Evolutionary conservation across 2,329 filamentous ascomycete genomes (phyloP).

Genomic region (Verticillium tricorpus): DNA sequence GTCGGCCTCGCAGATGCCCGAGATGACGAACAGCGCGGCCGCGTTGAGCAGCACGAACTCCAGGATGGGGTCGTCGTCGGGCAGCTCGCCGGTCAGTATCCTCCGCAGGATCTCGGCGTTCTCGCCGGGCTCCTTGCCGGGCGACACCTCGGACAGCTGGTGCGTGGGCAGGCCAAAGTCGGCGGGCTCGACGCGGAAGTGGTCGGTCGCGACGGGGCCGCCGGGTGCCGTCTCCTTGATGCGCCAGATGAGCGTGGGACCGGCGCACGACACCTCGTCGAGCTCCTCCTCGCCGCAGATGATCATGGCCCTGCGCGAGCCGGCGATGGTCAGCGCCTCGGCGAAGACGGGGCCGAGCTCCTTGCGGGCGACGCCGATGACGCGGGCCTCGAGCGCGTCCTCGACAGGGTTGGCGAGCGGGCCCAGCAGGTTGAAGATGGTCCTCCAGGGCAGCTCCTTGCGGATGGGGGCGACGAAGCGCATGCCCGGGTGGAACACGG

Average conservation of each 20-base stretch:
- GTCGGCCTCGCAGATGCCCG: conserved; percentile 82
- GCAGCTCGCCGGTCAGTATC: conserved; percentile 69
- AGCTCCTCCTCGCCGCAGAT: conserved; percentile 93
- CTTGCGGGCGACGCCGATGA: conserved; percentile 87
- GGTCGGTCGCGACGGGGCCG: conserved; percentile 54
- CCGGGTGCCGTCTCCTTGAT: conserved; percentile 39
- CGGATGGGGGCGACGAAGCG: conserved; percentile 81
- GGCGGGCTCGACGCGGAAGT: conserved; percentile 73
- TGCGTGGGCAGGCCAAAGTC: conserved; percentile 83
- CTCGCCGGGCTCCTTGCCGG: conserved; percentile 78
- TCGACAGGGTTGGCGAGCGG: conserved; percentile 90
- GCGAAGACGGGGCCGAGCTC: conserved; percentile 87
- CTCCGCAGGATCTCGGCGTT: conserved; percentile 81
- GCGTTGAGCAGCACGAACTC: conserved; percentile 95
- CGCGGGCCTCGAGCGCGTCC: conserved; percentile 75
- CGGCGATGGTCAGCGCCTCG: conserved; percentile 72
- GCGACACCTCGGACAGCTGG: conserved; percentile 71
- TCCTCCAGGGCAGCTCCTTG: conserved; percentile 85
- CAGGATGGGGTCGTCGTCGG: conserved; percentile 75
- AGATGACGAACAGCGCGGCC: conserved; percentile 78
- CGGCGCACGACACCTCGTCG: conserved; percentile 92
- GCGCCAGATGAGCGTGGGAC: conserved; percentile 84
- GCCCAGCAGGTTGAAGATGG: conserved; percentile 95
- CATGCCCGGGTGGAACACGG: conserved; percentile 95
- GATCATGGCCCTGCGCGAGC: conserved; percentile 78